Conservation (phyloP, 139 green algal genomes). For the Chlorella vulgaris region DNA sequence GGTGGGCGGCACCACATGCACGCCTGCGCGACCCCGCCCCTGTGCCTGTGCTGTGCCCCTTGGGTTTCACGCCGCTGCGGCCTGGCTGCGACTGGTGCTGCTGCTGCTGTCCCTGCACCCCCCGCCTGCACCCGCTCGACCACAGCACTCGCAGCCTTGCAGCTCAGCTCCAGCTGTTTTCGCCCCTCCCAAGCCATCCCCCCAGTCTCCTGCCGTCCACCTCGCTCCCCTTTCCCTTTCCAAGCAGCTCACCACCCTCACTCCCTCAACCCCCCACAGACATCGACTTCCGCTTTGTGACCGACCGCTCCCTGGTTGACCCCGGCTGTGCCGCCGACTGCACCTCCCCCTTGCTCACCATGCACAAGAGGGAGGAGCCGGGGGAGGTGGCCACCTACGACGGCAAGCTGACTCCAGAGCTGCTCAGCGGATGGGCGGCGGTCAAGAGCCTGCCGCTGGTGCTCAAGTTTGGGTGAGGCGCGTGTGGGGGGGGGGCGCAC, state of each 20-base stretch:
- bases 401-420: conserved; percentile 41
- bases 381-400: conserved; percentile 29
- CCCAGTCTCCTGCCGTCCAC: background rate
- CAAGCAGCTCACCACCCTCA: no score
- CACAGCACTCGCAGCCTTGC: no score
- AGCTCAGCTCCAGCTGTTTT: no score
- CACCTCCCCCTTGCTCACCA: conserved; percentile 33
- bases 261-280: conserved; percentile 1
- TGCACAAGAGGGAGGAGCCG: conserved; percentile 47
- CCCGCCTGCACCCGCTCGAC: no score
- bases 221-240: background rate
- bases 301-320: conserved; percentile 25
- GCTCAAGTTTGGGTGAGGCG: conserved; percentile 32
- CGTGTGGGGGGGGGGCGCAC: background rate
- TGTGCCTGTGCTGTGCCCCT: no score
- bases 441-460: conserved; percentile 34
- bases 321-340: conserved; percentile 21
- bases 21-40: no score
- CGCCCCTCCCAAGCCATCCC: no score
- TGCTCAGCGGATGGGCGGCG: conserved; percentile 39
- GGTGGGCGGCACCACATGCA: no score
- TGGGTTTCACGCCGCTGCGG: no score
- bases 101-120: background rate
- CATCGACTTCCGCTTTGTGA: conserved; percentile 35
- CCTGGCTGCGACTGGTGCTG: background rate